Percentiles rank a stretch among this genome's conserved stretches.
Evolutionary conservation across 1,284 basidiomycete species (phyloP).

Genomic region (Fomes fomentarius): DNA sequence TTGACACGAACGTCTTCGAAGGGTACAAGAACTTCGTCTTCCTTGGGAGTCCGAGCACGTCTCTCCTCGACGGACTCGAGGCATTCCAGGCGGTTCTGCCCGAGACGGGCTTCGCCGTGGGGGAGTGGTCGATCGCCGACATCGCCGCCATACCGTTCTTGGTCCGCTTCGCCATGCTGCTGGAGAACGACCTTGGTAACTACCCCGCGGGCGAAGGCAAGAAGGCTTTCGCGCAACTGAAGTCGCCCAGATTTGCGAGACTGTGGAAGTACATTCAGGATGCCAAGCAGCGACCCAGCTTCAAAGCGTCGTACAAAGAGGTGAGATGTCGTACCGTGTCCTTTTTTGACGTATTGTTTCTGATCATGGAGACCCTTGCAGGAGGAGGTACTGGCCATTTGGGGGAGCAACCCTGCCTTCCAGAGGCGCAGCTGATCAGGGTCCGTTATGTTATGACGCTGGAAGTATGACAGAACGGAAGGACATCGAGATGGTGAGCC

Average conservation of each 20-base stretch:
- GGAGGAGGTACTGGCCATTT: no score
- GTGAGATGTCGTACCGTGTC: conserved; percentile 8
- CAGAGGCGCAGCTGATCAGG: no score
- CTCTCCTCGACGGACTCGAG: conserved; percentile 37
- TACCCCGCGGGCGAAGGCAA: conserved; percentile 5
- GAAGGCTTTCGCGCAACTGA: conserved; percentile 16
- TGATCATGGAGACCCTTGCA: no score
- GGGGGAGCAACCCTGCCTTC: no score
- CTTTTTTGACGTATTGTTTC: no score
- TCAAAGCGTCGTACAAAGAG: conserved; percentile 29
- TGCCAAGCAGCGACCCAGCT: conserved; percentile 28
- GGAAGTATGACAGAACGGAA: no score
- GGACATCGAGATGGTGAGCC: no score
- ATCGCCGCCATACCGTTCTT: conserved; percentile 47
- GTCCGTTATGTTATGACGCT: no score
- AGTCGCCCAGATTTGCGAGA: conserved; percentile 25
- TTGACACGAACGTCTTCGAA: conserved; percentile 47
- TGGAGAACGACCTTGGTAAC: conserved; percentile 17
- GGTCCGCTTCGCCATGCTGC: conserved; percentile 30
- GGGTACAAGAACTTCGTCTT: conserved; percentile 33
- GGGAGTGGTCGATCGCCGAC: conserved; percentile 54
- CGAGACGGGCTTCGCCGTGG: conserved; percentile 34
- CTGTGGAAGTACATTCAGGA: conserved; percentile 29
- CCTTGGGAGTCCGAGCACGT: conserved; percentile 37
- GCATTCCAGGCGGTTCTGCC: conserved; percentile 38